A percentile compares a stretch with the other conserved stretches of the same genome.
Conservation (phyloP, 2,329 filamentous ascomycete genomes). For the Lachnellula occidentalis region DNA sequence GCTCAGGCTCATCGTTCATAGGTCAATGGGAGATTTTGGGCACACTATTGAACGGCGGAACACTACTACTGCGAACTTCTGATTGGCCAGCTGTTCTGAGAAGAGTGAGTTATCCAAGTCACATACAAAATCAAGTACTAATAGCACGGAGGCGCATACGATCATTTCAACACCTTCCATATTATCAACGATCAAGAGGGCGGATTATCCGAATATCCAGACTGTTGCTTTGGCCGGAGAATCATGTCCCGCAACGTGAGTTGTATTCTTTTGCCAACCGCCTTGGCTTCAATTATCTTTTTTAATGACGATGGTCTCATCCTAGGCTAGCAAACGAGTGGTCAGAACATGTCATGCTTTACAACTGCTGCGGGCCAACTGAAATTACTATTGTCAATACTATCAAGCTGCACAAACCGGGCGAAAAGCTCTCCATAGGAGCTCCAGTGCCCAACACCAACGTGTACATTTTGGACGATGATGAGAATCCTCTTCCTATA, state of each 20-base stretch:
- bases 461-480: constrained; percentile 40
- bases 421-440: constrained; percentile 47
- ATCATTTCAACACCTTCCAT: constrained; percentile 52
- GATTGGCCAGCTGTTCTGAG: constrained; percentile 43
- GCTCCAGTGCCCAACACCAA: constrained; percentile 51
- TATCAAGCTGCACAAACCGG: constrained; percentile 44
- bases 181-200: constrained; percentile 43
- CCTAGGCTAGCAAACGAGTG: constrained; percentile 48
- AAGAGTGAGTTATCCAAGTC: constrained; percentile 33
- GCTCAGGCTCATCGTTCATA: constrained; percentile 18
- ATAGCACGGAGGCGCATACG: constrained; percentile 32
- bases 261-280: background rate
- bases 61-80: constrained; percentile 45
- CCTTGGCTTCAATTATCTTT: too few species aligned
- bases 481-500: constrained; percentile 34
- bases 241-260: constrained; percentile 41
- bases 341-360: constrained; percentile 44
- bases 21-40: constrained; percentile 56
- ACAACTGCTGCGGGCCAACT: constrained; percentile 55
- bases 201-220: constrained; percentile 45
- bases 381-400: constrained; percentile 57
- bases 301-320: background rate
- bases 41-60: constrained; percentile 52
- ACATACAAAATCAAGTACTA: background rate
- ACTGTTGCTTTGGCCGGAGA: constrained; percentile 52